phyloP scores from a whole-genome alignment of 2,329 filamentous ascomycete species.

The Neonectria sp. region DNA sequence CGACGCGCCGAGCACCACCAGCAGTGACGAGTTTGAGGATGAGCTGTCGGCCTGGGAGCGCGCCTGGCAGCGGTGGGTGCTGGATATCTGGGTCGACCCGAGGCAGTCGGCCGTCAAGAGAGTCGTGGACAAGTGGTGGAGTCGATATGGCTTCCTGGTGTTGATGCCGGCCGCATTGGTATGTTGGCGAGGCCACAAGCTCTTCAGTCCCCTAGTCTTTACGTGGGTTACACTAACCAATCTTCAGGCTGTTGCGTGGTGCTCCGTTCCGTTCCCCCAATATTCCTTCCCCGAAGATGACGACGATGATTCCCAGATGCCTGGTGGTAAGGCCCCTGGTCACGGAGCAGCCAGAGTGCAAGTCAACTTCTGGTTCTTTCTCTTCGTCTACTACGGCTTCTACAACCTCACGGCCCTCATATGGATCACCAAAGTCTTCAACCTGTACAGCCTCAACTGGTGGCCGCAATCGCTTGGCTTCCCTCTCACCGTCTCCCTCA shows the following conservation, averaged over 20 bases:
- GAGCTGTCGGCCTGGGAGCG: slow-evolving; percentile 54
- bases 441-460: slow-evolving; percentile 80
- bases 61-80: slow-evolving; percentile 55
- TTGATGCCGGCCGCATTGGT: slow-evolving; percentile 74
- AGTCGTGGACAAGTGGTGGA: slow-evolving; percentile 75
- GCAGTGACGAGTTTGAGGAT: slow-evolving; percentile 51
- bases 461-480: slow-evolving; percentile 77
- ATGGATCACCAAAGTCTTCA: slow-evolving; percentile 82
- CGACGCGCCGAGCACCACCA: slow-evolving; percentile 40
- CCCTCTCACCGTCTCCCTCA: slow-evolving; percentile 73
- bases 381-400: slow-evolving; percentile 78
- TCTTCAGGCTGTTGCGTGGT: slow-evolving; percentile 73
- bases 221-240: slow-evolving; percentile 21
- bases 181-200: slow-evolving; percentile 45
- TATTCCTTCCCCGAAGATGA: slow-evolving; percentile 67
- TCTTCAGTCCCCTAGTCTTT: not conserved
- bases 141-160: slow-evolving; percentile 72
- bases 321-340: slow-evolving; percentile 65
- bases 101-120: slow-evolving; percentile 70
- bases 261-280: slow-evolving; percentile 75
- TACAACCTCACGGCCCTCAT: slow-evolving; percentile 78
- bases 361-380: slow-evolving; percentile 81
- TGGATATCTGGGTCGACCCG: slow-evolving; percentile 74
- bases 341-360: slow-evolving; percentile 75
- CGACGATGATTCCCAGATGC: slow-evolving; percentile 48